Base-by-base conservation (phyloP, 2,329 filamentous ascomycete species). In the Neoscytalidium dimidiatum region DNA sequence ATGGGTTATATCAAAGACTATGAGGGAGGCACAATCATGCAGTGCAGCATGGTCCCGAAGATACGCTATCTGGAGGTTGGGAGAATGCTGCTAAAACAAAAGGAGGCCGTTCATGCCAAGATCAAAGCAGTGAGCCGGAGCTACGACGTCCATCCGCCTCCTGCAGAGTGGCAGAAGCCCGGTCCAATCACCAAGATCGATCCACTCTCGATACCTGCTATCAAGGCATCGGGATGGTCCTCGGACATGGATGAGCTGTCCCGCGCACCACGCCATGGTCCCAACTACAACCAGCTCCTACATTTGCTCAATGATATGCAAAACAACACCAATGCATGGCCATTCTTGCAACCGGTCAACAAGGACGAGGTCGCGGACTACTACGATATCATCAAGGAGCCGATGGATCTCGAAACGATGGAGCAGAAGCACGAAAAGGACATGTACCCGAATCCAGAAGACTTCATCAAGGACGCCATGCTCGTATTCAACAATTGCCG, bases 1-100 rank as follows among this genome's bases (percentile, higher is more conserved):
- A 98, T 98, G 95, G 95, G 95, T 2, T 99, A 98, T 73, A 99
- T 99, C 82, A 99, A 99, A 76, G 95, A 99, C 76, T 99, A 99
- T 77, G 95, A 99, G 79, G 95, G 95, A 65, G 95, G 95, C 66
- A 99, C 95, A 0, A 96, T 99, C 67, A 99, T 99, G 95, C 95
- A 99, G 80, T 99, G 95, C 74, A 92, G 91, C 61, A 98, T 99
- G 95, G 85, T 99, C 21, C 94, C 94, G 7, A 91, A 91, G 68
- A 92, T 98, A 63, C 91, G 95, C 57, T 99, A 99, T 78, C 88
- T 99, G 5, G 94, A 99, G 77, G 88, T 89, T 73, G 91, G 92
- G 3, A 90, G 94, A 68, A 96, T 99, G 92, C 85, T 99, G 1
- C 86, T 97, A 53, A 98, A 99, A 81, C 95, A 99, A 77, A 98